These are phyloP conservation scores for Vanrija sp. DNA, from an alignment of 1,284 basidiomycete species.

Conservation along the genomic window DNA sequence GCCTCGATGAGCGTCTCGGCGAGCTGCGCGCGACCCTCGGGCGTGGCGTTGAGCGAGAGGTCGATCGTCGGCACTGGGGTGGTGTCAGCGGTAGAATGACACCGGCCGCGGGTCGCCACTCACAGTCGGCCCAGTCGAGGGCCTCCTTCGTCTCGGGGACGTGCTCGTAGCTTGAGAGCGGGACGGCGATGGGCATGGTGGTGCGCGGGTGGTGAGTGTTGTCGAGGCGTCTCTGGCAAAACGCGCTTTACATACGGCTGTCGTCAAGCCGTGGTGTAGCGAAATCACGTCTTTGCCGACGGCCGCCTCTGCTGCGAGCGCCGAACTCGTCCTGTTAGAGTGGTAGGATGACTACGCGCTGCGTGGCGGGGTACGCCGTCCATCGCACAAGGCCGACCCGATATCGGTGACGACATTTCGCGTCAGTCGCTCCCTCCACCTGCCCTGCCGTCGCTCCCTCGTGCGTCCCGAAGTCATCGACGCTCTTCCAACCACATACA, in stretches of 20 bases:
- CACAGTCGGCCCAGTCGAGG: constrained; percentile 58
- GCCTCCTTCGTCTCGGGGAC: constrained; percentile 55
- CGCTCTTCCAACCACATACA: no score
- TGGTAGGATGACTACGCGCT: no score
- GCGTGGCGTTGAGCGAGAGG: constrained; percentile 55
- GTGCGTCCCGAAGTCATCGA: no score
- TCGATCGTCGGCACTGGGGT: constrained; percentile 52
- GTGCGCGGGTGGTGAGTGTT: not conserved
- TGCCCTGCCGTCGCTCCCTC: not conserved
- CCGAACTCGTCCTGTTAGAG: no score
- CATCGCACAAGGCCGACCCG: not conserved
- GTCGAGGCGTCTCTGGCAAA: no score
- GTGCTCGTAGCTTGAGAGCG: constrained; percentile 47
- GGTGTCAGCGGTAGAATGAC: no score
- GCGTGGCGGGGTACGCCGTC: no score
- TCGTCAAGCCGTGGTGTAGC: no score
- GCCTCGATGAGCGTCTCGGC: constrained; percentile 57
- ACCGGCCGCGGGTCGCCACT: constrained; percentile 25
- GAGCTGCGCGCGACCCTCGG: constrained; percentile 54
- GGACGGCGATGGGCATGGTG: constrained; percentile 33
- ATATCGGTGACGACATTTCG: not conserved
- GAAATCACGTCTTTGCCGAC: no score
- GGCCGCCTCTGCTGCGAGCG: no score
- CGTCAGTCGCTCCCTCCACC: not conserved
- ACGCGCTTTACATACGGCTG: no score